phyloP scores from a whole-genome alignment of 148 eudicot species.

The Hydrangea macrophylla region DNA sequence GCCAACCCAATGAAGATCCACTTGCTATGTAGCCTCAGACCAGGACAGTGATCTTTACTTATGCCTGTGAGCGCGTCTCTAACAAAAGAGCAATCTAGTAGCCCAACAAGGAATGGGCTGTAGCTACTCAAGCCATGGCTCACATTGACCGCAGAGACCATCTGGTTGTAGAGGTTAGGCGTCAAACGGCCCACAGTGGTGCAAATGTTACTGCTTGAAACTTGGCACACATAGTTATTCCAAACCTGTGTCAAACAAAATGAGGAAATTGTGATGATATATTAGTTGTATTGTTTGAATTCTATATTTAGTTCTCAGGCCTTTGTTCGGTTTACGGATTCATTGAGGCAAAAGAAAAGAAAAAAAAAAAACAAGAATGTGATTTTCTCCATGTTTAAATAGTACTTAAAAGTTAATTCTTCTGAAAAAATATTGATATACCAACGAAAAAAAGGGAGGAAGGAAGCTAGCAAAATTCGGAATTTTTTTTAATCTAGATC shows the following conservation, averaged over 20 bases:
- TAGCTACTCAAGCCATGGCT: constrained; percentile 59
- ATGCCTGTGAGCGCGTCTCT: constrained; percentile 56
- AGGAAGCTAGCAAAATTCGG: too few relatives aligned
- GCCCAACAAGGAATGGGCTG: constrained; percentile 56
- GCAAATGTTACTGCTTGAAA: constrained; percentile 36
- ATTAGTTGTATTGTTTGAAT: too few relatives aligned
- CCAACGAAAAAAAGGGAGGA: too few relatives aligned
- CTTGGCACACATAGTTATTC: constrained; percentile 43
- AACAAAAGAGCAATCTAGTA: constrained; percentile 71
- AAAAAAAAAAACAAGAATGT: too few relatives aligned
- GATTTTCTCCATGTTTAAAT: too few relatives aligned
- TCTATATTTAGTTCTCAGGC: too few relatives aligned
- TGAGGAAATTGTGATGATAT: neutral
- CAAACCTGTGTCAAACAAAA: constrained; percentile 38
- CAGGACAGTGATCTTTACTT: constrained; percentile 48
- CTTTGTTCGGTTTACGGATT: too few relatives aligned
- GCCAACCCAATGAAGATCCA: constrained; percentile 70
- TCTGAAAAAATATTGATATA: too few relatives aligned
- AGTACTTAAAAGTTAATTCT: too few relatives aligned
- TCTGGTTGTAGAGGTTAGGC: constrained; percentile 53
- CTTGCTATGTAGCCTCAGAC: constrained; percentile 41
- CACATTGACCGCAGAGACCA: constrained; percentile 47
- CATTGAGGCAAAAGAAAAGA: too few relatives aligned
- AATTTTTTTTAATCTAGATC: too few relatives aligned
- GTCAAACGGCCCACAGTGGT: constrained; percentile 66